A percentile compares a stretch with the other conserved stretches of the same genome.
Conservation (phyloP, 768 basidiomycete genomes). For the Boletus sp. region DNA sequence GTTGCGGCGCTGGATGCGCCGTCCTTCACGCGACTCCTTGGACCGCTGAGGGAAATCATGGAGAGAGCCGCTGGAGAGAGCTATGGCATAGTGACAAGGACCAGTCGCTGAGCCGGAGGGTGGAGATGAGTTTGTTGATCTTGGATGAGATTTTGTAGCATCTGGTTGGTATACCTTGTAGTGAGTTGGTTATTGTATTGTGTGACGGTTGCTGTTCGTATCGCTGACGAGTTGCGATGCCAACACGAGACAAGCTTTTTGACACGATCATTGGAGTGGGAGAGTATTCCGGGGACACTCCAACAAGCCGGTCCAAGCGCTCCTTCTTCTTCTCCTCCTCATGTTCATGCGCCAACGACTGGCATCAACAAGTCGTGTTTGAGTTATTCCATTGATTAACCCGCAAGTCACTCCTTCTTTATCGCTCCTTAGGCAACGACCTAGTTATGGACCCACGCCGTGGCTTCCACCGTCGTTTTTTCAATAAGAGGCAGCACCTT, state of each 20-base stretch:
- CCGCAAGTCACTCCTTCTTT: conserved; percentile 23
- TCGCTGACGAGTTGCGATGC: conserved; percentile 27
- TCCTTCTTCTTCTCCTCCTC: neutral
- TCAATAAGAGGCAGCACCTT: conserved; percentile 28
- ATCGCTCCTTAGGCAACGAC: conserved; percentile 12
- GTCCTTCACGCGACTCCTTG: conserved; percentile 90
- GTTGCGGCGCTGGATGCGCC: conserved; percentile 91
- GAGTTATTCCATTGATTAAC: conserved; percentile 1
- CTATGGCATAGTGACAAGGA: conserved; percentile 43
- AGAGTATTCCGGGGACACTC: neutral
- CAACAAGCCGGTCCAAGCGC: neutral
- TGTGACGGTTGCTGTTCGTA: neutral
- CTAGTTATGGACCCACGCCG: conserved; percentile 20
- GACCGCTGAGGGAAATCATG: conserved; percentile 91
- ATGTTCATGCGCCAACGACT: conserved; percentile 9
- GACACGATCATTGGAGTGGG: conserved; percentile 12
- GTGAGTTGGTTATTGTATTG: conserved; percentile 1
- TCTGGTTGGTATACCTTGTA: conserved; percentile 9
- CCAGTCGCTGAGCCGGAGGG: conserved; percentile 29
- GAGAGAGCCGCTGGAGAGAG: conserved; percentile 81
- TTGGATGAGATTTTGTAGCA: conserved; percentile 8
- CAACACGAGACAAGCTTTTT: conserved; percentile 14
- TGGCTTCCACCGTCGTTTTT: conserved; percentile 16
- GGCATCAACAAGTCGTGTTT: neutral
- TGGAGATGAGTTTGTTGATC: neutral